phyloP scores from a whole-genome alignment of 75 land plant species.

The Selaginella tamariscina region DNA sequence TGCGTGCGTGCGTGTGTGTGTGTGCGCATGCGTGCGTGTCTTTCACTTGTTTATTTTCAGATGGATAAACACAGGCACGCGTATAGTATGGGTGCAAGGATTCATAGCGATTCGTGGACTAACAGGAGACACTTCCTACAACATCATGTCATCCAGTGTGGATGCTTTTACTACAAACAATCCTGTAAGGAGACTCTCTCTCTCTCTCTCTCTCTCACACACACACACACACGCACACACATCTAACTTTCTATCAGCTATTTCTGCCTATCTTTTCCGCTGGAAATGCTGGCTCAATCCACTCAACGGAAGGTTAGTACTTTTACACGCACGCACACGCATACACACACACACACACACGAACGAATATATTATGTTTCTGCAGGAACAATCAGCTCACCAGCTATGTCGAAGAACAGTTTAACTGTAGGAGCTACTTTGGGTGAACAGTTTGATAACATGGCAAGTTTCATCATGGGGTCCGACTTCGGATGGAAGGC shows the following conservation, averaged over 20 bases:
- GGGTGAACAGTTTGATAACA: background rate
- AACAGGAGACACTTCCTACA: background rate
- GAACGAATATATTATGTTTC: background rate
- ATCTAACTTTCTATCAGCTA: background rate
- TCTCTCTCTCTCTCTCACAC: background rate
- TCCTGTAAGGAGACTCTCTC: background rate
- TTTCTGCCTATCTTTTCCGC: background rate
- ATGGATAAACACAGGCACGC: background rate
- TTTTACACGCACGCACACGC: background rate
- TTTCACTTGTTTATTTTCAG: background rate
- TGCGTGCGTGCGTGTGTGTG: background rate
- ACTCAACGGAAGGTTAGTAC: background rate
- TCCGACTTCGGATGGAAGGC: slow-evolving; percentile 20
- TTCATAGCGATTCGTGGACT: background rate
- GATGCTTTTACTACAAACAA: background rate
- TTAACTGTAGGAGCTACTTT: background rate
- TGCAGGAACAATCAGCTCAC: background rate
- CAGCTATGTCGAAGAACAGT: background rate
- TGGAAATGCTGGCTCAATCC: background rate
- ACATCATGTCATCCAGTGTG: background rate
- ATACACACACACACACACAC: background rate
- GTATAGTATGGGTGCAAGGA: background rate
- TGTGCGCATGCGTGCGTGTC: background rate
- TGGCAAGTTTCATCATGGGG: slow-evolving; percentile 23
- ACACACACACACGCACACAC: no score